phyloP scores from a whole-genome alignment of 1,139 yeast genomes.

The Candida smagusa region DNA sequence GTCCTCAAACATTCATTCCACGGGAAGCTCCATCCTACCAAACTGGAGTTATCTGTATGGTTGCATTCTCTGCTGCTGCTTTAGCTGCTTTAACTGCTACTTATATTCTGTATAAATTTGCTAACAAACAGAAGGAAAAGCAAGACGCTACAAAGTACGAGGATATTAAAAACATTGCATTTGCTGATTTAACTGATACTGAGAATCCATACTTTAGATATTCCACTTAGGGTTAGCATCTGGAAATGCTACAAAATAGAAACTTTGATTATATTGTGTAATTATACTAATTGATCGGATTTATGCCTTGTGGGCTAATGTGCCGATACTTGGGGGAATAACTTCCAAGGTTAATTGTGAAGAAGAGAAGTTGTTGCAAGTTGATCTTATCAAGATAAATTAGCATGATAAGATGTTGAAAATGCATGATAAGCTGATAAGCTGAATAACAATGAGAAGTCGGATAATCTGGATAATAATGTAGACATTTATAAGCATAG shows the following conservation, averaged over 20 bases:
- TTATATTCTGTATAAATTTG: slow-evolving; percentile 33
- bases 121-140: slow-evolving; percentile 39
- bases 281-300: too few species aligned
- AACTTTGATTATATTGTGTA: too few species aligned
- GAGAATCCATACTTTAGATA: slow-evolving; percentile 67
- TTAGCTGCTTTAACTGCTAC: slow-evolving; percentile 19
- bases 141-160: slow-evolving; percentile 17
- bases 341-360: too few species aligned
- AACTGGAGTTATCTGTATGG: slow-evolving; percentile 46
- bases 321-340: too few species aligned
- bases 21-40: slow-evolving; percentile 51
- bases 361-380: too few species aligned
- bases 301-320: too few species aligned
- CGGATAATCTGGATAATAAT: too few species aligned
- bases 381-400: too few species aligned
- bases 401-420: too few species aligned
- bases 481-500: too few species aligned
- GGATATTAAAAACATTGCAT: slow-evolving; percentile 48
- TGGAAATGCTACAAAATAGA: background rate
- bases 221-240: slow-evolving; percentile 6
- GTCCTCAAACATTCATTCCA: slow-evolving; percentile 64
- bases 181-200: slow-evolving; percentile 61
- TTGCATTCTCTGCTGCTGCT: slow-evolving; percentile 38
- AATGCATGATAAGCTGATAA: too few species aligned
- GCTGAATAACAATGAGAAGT: too few species aligned